A percentile compares a stretch with the other conserved stretches of the same genome.
phyloP scores from a whole-genome alignment of 1,284 basidiomycete species.

The Rhodotorula sp. region DNA sequence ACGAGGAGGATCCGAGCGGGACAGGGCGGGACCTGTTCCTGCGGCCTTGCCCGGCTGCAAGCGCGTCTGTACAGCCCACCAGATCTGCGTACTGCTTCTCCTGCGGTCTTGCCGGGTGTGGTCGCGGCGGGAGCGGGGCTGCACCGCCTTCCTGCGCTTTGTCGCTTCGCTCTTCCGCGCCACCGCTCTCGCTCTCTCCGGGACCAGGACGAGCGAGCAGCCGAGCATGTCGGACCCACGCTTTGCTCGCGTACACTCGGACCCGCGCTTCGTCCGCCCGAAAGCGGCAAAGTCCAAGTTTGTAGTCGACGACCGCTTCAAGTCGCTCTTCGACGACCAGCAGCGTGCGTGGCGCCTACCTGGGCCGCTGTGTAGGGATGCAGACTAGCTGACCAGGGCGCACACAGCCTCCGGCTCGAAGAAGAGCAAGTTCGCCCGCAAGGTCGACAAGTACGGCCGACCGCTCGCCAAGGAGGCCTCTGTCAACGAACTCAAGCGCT shows the following conservation, averaged over 20 bases:
- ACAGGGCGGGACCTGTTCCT: too few species aligned
- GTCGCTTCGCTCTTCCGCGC: neutral
- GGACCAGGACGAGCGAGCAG: neutral
- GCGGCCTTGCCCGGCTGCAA: too few species aligned
- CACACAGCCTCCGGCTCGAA: slow-evolving; percentile 5
- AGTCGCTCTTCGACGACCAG: slow-evolving; percentile 65
- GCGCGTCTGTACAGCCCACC: too few species aligned
- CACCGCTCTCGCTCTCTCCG: neutral
- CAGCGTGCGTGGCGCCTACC: slow-evolving; percentile 17
- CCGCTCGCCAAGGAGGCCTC: slow-evolving; percentile 68
- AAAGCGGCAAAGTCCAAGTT: slow-evolving; percentile 80
- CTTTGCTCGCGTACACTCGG: slow-evolving; percentile 82
- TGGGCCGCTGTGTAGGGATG: accelerated
- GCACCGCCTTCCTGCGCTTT: neutral
- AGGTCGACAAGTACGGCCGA: slow-evolving; percentile 91
- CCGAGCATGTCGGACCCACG: slow-evolving; percentile 62
- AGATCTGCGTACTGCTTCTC: too few species aligned
- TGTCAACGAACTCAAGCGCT: slow-evolving; percentile 73
- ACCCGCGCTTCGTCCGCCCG: slow-evolving; percentile 87
- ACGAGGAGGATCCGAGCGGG: too few species aligned
- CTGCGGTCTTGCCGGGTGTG: too few species aligned
- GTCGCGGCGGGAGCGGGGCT: too few species aligned
- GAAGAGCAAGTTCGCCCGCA: slow-evolving; percentile 53
- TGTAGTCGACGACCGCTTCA: slow-evolving; percentile 92
- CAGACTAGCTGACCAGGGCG: neutral